Percentiles rank a stretch among this genome's conserved stretches.
Evolutionary conservation across 345 rosid species (phyloP).

Genomic region (Capsella bursapastoris): DNA sequence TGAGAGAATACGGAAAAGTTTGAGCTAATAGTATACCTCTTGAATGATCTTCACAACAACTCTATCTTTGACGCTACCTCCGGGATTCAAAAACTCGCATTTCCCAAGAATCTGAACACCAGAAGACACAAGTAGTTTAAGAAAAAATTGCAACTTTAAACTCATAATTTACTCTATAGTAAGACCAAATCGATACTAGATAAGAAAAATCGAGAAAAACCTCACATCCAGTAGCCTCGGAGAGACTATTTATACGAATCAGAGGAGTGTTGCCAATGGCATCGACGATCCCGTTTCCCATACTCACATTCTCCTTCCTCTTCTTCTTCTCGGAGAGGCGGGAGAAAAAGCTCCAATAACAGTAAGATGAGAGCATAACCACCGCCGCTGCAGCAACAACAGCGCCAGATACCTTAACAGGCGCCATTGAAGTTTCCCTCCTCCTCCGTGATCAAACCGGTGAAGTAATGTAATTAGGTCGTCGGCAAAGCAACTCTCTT

Average conservation of each 20-base stretch:
- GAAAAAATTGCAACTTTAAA: background rate
- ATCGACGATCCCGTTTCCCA: slow-evolving; percentile 59
- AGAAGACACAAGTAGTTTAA: slow-evolving; percentile 5
- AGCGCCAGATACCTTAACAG: slow-evolving; percentile 51
- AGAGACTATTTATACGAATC: slow-evolving; percentile 90
- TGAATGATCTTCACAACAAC: slow-evolving; percentile 86
- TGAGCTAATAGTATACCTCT: slow-evolving; percentile 54
- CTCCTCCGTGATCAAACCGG: slow-evolving; percentile 31
- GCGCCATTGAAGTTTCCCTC: slow-evolving; percentile 53
- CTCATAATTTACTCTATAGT: background rate
- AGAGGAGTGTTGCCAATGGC: slow-evolving; percentile 89
- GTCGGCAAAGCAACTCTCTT: slow-evolving; percentile 19
- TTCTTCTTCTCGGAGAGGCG: slow-evolving; percentile 46
- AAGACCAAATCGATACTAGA: background rate
- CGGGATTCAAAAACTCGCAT: slow-evolving; percentile 96
- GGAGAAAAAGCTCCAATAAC: slow-evolving; percentile 41
- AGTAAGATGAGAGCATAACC: slow-evolving; percentile 57
- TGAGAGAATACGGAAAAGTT: no score
- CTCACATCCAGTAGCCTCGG: slow-evolving; percentile 94
- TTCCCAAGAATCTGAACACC: slow-evolving; percentile 81
- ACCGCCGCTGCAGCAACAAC: slow-evolving; percentile 49
- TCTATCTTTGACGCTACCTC: slow-evolving; percentile 96
- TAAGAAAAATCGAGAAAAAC: slow-evolving; percentile 46
- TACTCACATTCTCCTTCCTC: slow-evolving; percentile 44
- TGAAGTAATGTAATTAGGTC: slow-evolving; percentile 12